Evolutionary conservation across 2,329 filamentous ascomycete genomes (phyloP).

Genomic region (Immersiporthe knoxdaviesiana): DNA sequence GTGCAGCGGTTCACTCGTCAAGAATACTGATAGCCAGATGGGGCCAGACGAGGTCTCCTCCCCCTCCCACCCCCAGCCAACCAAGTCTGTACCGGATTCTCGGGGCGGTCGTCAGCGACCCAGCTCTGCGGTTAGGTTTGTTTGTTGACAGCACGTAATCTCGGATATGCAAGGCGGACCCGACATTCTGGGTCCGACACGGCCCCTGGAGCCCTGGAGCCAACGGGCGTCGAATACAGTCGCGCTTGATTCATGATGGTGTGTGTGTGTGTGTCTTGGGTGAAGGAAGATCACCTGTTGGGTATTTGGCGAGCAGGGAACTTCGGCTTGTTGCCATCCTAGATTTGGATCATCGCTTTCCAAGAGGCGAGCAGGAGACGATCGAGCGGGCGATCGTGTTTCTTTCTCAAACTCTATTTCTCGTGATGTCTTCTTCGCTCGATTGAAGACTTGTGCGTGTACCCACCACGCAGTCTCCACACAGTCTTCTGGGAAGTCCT

Average conservation of each 20-base stretch:
- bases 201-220: constrained; percentile 10
- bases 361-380: background rate
- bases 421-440: background rate
- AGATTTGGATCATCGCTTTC: constrained; percentile 6
- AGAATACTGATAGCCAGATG: background rate
- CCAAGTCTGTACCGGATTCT: background rate
- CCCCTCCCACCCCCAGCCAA: background rate
- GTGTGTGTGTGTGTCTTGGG: no score
- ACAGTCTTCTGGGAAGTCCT: background rate
- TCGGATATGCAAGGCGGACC: constrained; percentile 28
- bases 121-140: constrained; percentile 30
- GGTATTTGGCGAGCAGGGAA: background rate
- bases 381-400: background rate
- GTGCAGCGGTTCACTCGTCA: background rate
- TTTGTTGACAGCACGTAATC: constrained; percentile 21
- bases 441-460: background rate
- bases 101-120: constrained; percentile 12
- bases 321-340: background rate
- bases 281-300: background rate
- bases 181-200: constrained; percentile 13
- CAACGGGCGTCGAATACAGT: constrained; percentile 22
- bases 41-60: background rate
- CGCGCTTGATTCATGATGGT: background rate
- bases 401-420: background rate
- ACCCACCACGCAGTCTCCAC: background rate